Conservation (phyloP, 805 yeast genomes). For the Hanseniaspora clermontiae region DNA sequence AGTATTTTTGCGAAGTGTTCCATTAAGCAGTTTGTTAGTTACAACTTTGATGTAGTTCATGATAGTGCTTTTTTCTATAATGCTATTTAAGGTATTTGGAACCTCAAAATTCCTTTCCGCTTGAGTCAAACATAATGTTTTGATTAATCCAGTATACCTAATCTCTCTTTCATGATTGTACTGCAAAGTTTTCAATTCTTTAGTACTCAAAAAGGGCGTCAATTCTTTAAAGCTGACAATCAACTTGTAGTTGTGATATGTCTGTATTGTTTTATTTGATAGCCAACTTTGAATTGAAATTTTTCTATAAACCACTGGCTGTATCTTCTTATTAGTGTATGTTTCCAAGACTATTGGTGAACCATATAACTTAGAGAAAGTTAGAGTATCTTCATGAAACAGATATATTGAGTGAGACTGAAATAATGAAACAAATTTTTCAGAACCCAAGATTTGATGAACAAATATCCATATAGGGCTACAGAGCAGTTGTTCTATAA, state of each 20-base stretch:
- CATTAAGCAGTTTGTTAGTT: not conserved
- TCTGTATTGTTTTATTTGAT: not conserved
- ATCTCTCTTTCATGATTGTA: not conserved
- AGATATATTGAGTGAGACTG: constrained; percentile 28
- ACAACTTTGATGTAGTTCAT: not conserved
- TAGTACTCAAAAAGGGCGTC: not conserved
- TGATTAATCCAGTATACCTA: not conserved
- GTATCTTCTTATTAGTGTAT: not conserved
- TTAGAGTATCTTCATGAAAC: constrained; percentile 15
- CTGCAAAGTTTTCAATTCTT: not conserved
- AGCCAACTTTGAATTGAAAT: not conserved
- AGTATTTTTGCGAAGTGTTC: not conserved
- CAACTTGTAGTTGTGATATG: not conserved
- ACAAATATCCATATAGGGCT: constrained; percentile 18
- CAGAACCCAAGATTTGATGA: constrained; percentile 31
- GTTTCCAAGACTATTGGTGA: not conserved
- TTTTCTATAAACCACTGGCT: not conserved
- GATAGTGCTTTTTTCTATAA: not conserved
- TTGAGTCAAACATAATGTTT: not conserved
- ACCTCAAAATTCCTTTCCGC: not conserved
- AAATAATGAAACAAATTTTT: constrained; percentile 31
- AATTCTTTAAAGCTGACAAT: not conserved
- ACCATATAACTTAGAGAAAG: constrained; percentile 17
- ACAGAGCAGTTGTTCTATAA: not conserved
- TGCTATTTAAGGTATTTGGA: constrained; percentile 10